Evolutionary conservation across 768 basidiomycete genomes (phyloP).

Genomic region (Cystobasidiopsis lactophilus): DNA sequence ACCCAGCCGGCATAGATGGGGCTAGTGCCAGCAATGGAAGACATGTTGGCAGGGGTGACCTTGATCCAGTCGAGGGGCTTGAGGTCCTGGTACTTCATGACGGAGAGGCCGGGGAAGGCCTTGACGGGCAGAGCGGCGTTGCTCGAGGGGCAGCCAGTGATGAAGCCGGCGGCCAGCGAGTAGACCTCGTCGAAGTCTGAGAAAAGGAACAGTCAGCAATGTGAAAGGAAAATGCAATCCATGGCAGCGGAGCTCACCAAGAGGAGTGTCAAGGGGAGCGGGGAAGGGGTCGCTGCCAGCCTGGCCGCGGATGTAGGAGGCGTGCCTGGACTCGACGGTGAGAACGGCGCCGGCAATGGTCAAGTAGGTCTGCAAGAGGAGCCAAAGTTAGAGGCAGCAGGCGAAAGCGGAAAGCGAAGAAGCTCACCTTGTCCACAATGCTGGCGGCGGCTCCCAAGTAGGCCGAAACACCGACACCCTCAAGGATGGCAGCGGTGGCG

Average conservation of each 20-base stretch:
- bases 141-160: slow-evolving; percentile 33
- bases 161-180: slow-evolving; percentile 28
- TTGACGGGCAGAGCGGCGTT: slow-evolving; percentile 36
- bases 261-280: slow-evolving; percentile 35
- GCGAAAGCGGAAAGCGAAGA: too few relatives aligned
- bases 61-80: slow-evolving; percentile 20
- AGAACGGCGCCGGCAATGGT: slow-evolving; percentile 40
- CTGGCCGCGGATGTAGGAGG: slow-evolving; percentile 39
- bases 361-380: slow-evolving; percentile 27
- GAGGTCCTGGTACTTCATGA: slow-evolving; percentile 6
- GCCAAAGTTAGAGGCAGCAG: background rate
- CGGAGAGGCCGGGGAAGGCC: slow-evolving; percentile 34
- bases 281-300: slow-evolving; percentile 37
- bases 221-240: too few relatives aligned
- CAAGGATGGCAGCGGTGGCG: slow-evolving; percentile 31
- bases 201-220: too few relatives aligned
- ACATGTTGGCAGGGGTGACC: background rate
- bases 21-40: background rate
- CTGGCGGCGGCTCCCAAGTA: slow-evolving; percentile 37
- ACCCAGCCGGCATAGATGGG: background rate
- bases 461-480: slow-evolving; percentile 34
- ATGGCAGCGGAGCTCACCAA: slow-evolving; percentile 18
- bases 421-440: slow-evolving; percentile 31
- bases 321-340: slow-evolving; percentile 41
- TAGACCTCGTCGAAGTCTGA: slow-evolving; percentile 28